phyloP scores from a whole-genome alignment of 345 rosid genomes.

The Dipteronia sinensis region DNA sequence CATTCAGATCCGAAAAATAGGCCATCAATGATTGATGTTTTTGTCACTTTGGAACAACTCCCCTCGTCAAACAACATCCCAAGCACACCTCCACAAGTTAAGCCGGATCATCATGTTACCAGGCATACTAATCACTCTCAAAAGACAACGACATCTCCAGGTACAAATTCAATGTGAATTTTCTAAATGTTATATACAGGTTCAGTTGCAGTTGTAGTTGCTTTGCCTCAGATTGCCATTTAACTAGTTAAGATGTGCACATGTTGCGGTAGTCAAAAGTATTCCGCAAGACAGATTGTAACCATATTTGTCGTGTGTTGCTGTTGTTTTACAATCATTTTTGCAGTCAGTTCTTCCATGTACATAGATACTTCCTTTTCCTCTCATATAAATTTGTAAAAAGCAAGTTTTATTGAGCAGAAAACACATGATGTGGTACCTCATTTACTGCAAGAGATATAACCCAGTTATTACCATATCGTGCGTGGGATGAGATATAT shows the following conservation, averaged over 20 bases:
- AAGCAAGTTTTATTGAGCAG: no score
- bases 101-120: constrained; percentile 18
- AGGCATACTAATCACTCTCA: constrained; percentile 29
- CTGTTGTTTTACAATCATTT: neutral
- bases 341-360: no score
- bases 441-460: no score
- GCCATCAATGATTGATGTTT: constrained; percentile 62
- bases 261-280: no score
- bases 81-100: constrained; percentile 25
- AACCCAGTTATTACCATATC: no score
- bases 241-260: neutral
- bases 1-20: constrained; percentile 58
- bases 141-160: constrained; percentile 10
- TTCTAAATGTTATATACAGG: neutral
- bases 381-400: no score
- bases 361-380: no score
- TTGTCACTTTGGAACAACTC: constrained; percentile 52
- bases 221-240: neutral
- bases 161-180: constrained; percentile 7
- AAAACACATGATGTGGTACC: no score
- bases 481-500: no score
- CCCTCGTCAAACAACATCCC: constrained; percentile 26
- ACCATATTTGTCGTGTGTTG: neutral
- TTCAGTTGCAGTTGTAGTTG: neutral
- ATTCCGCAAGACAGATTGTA: neutral